Evolutionary conservation across 495 filamentous ascomycete species (phyloP).

Genomic region (Aeminium ludgeri): DNA sequence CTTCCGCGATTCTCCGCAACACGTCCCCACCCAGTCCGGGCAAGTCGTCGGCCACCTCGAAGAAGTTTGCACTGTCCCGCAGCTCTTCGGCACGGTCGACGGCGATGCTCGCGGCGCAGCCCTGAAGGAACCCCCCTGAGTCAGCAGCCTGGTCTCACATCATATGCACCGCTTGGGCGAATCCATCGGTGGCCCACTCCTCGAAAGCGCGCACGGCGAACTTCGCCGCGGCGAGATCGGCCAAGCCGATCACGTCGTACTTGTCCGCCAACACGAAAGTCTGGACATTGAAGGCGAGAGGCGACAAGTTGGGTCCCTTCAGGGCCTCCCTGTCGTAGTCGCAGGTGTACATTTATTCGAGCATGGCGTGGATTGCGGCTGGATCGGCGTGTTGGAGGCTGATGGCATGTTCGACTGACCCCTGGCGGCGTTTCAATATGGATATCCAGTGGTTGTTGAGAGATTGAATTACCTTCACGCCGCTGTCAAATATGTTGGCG

Average conservation of each 20-base stretch:
- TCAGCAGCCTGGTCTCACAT: too few species aligned
- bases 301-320: not conserved
- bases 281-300: not conserved
- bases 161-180: too few species aligned
- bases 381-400: constrained; percentile 1
- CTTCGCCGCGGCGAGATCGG: not conserved
- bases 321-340: not conserved
- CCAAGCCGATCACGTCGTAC: not conserved
- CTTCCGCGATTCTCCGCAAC: too few species aligned
- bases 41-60: too few species aligned
- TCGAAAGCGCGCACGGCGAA: not conserved
- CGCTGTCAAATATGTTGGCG: not conserved
- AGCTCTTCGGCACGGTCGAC: too few species aligned
- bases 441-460: not conserved
- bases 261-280: constrained; percentile 4
- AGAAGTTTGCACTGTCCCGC: too few species aligned
- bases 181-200: not conserved
- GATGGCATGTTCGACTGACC: not conserved
- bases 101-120: too few species aligned
- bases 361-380: not conserved
- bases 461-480: not conserved
- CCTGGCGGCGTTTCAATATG: not conserved
- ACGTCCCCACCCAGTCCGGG: too few species aligned
- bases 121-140: too few species aligned
- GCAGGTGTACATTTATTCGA: not conserved